Evolutionary conservation across 805 yeast genomes (phyloP).

Genomic region (Debaryomyces hansenii): DNA sequence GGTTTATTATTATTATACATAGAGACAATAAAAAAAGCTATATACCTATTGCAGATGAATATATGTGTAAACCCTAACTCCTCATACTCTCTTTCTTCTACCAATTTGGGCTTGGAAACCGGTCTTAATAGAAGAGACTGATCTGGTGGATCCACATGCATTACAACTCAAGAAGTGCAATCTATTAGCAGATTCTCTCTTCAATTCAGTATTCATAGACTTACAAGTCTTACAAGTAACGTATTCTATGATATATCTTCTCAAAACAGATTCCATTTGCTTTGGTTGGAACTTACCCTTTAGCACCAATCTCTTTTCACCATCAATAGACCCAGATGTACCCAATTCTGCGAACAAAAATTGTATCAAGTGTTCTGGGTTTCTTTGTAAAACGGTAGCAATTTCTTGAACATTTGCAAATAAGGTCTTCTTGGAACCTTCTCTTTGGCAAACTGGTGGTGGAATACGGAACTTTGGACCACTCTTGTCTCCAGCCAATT

Average conservation of each 20-base stretch:
- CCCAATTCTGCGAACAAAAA: constrained; percentile 98
- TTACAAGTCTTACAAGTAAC: constrained; percentile 99
- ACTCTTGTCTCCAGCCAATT: constrained; percentile 93
- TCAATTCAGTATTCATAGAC: constrained; percentile 92
- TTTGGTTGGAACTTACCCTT: constrained; percentile 98
- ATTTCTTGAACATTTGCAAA: constrained; percentile 96
- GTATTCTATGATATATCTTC: constrained; percentile 95
- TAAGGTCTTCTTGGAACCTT: constrained; percentile 94
- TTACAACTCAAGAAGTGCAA: constrained; percentile 96
- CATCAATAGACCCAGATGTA: constrained; percentile 98
- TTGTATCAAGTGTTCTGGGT: constrained; percentile 95
- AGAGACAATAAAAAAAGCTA: constrained; percentile 2
- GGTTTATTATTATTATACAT: constrained; percentile 13
- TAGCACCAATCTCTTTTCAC: constrained; percentile 93
- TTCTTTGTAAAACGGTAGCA: constrained; percentile 90
- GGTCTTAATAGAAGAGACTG: constrained; percentile 95
- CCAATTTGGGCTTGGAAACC: constrained; percentile 99
- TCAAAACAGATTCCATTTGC: constrained; percentile 92
- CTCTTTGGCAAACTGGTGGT: constrained; percentile 95
- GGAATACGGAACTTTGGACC: constrained; percentile 95
- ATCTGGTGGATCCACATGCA: constrained; percentile 96
- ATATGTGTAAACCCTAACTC: constrained; percentile 1
- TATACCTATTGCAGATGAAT: constrained; percentile 3
- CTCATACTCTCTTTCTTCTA: constrained; percentile 67
- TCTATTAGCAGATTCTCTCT: constrained; percentile 95